A percentile compares a stretch with the other conserved stretches of the same genome.
Evolutionary conservation across 2,329 filamentous ascomycete genomes (phyloP).

Genomic region (Stenocarpella maydis): DNA sequence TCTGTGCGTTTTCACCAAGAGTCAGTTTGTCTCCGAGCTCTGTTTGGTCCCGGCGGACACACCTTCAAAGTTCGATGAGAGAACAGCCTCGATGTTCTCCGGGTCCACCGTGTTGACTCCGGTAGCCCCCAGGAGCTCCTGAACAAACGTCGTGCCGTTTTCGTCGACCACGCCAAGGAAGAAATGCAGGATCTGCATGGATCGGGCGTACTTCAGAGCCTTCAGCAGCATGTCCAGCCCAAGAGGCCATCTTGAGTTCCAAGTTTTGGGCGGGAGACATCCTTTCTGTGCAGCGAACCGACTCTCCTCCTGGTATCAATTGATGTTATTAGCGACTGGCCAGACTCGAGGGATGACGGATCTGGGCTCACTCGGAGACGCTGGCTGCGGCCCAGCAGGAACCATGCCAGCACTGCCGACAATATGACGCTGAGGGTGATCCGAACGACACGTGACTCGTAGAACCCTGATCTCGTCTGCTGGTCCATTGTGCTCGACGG

Average conservation of each 20-base stretch:
- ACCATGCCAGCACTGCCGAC: not conserved
- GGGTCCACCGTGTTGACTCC: constrained; percentile 21
- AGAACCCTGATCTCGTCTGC: not conserved
- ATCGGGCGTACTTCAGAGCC: constrained; percentile 8
- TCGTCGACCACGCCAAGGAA: constrained; percentile 17
- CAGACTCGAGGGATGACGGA: not conserved
- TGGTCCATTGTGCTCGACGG: not conserved
- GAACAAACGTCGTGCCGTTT: constrained; percentile 14
- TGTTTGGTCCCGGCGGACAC: not conserved
- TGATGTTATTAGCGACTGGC: not conserved
- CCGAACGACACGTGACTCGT: not conserved
- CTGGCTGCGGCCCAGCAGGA: not conserved
- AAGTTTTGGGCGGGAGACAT: constrained; percentile 10
- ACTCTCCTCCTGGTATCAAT: not conserved
- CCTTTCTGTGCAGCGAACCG: not conserved
- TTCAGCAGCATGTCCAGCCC: constrained; percentile 16
- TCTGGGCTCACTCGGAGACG: not conserved
- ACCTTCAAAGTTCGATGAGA: constrained; percentile 25
- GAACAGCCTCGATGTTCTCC: constrained; percentile 28
- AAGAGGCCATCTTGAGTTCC: constrained; percentile 15
- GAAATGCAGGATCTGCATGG: constrained; percentile 17
- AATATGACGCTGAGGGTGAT: not conserved
- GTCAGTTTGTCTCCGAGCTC: not conserved
- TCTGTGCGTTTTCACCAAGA: not conserved
- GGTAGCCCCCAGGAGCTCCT: constrained; percentile 2